phyloP scores from a whole-genome alignment of 108 stramenopile species.

The Seminavis robusta region DNA sequence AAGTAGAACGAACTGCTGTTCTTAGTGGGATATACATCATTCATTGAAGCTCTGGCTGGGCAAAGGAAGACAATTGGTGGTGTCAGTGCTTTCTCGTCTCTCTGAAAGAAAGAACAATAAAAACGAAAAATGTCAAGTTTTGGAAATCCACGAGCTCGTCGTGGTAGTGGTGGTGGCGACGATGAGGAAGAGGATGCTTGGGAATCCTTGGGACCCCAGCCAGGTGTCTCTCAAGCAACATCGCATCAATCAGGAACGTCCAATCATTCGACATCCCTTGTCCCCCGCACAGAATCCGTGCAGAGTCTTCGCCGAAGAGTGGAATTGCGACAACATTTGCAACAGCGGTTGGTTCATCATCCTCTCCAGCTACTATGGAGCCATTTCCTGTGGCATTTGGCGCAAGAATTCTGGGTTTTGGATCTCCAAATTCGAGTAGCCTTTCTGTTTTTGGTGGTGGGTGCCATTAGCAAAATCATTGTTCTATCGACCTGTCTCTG shows the following conservation, averaged over 20 bases:
- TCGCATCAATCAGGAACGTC: slow-evolving; percentile 5
- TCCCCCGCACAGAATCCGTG: background rate
- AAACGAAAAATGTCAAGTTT: too few relatives aligned
- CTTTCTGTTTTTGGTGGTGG: slow-evolving; percentile 9
- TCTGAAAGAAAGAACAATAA: too few relatives aligned
- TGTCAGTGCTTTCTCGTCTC: too few relatives aligned
- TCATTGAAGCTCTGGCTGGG: too few relatives aligned
- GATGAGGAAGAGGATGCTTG: slow-evolving; percentile 19
- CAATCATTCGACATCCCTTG: background rate
- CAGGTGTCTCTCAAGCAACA: background rate
- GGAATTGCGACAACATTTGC: slow-evolving; percentile 13
- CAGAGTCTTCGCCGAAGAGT: slow-evolving; percentile 8
- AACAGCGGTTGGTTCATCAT: slow-evolving; percentile 23
- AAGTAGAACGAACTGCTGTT: too few relatives aligned
- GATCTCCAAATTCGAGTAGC: slow-evolving; percentile 26
- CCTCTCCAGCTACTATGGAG: slow-evolving; percentile 25
- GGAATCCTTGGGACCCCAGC: background rate
- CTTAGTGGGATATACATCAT: too few relatives aligned
- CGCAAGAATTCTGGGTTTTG: slow-evolving; percentile 18
- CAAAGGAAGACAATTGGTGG: too few relatives aligned
- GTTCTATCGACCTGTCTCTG: slow-evolving; percentile 14
- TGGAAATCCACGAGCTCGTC: too few relatives aligned
- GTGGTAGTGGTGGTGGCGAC: too few relatives aligned
- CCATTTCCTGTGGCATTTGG: slow-evolving; percentile 22
- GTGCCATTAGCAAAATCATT: slow-evolving; percentile 11